A percentile compares a stretch with the other conserved stretches of the same genome.
phyloP scores from a whole-genome alignment of 2,329 filamentous ascomycete species.

The Epichloe elymi region DNA sequence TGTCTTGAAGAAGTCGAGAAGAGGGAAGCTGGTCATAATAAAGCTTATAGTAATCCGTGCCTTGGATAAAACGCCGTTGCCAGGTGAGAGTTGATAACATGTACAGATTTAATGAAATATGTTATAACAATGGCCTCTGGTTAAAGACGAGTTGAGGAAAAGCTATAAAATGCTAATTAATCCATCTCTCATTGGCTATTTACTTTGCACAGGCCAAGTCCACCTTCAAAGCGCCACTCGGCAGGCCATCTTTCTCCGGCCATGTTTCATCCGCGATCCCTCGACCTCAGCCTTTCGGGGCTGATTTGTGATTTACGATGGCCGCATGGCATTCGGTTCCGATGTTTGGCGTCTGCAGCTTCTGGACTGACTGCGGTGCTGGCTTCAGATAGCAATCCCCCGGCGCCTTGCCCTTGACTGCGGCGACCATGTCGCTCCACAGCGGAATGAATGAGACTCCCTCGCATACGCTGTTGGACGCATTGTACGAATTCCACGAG shows the following conservation, averaged over 20 bases:
- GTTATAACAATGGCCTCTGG: too few relatives aligned
- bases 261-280: background rate
- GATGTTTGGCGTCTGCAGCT: conserved; percentile 2
- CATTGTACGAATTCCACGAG: conserved; percentile 16
- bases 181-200: too few relatives aligned
- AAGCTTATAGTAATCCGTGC: too few relatives aligned
- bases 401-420: conserved; percentile 2
- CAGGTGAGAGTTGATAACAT: too few relatives aligned
- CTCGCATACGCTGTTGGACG: conserved; percentile 3
- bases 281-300: background rate
- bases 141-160: too few relatives aligned
- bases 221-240: background rate
- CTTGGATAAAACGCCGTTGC: too few relatives aligned
- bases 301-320: background rate
- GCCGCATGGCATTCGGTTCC: conserved; percentile 3
- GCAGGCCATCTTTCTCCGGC: background rate
- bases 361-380: background rate
- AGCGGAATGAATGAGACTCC: conserved; percentile 10
- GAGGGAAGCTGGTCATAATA: too few relatives aligned
- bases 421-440: conserved; percentile 4
- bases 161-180: too few relatives aligned
- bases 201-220: too few relatives aligned
- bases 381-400: conserved; percentile 6
- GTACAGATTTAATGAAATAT: too few relatives aligned
- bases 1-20: too few relatives aligned